Conservation (phyloP, 331 rosid species). For the Arachis monticola region DNA sequence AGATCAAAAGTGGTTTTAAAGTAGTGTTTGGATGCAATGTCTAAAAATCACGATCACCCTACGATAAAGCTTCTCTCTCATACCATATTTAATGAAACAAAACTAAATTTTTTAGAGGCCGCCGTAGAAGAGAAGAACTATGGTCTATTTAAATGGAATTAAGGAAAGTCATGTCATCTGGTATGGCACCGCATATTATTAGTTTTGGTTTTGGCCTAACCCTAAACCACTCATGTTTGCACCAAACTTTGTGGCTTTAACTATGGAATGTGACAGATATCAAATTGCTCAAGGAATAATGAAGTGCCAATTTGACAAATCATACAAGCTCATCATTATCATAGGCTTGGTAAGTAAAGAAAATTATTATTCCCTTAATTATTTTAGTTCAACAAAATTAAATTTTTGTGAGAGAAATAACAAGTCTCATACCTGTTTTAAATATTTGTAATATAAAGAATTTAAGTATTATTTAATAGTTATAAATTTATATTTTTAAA, state of each 20-base stretch:
- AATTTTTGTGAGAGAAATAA: not conserved
- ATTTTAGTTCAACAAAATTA: not conserved
- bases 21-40: not conserved
- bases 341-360: not conserved
- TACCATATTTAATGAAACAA: not conserved
- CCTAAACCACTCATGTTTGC: not conserved
- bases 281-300: not conserved
- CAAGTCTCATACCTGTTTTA: too few relatives aligned
- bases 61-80: not conserved
- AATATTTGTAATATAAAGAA: too few relatives aligned
- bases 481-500: too few relatives aligned
- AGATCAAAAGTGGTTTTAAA: not conserved
- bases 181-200: not conserved
- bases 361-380: not conserved
- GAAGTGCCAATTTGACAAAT: not conserved
- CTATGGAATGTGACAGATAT: constrained; percentile 15
- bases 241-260: constrained; percentile 30
- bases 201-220: constrained; percentile 23
- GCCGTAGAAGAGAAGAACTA: not conserved
- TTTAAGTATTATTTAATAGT: too few relatives aligned
- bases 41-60: not conserved
- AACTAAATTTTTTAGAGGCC: not conserved
- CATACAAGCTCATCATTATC: not conserved
- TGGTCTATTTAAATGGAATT: not conserved
- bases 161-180: not conserved